phyloP scores from a whole-genome alignment of 192 early-diverging fungal species.

The Gryganskiella cystojenkinii region DNA sequence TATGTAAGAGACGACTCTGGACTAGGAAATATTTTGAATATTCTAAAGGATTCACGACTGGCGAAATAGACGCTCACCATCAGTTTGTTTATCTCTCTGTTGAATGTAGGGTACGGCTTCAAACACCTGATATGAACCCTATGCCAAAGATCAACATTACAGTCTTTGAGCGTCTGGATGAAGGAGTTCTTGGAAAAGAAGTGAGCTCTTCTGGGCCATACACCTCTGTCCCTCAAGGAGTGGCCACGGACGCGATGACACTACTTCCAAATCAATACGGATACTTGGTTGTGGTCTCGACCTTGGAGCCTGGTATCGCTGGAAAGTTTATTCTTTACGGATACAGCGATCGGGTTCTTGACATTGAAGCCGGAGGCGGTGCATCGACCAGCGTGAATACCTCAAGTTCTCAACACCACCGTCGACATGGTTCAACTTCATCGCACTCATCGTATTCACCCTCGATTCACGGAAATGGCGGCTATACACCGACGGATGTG shows the following conservation, averaged over 20 bases:
- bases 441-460: too few relatives aligned
- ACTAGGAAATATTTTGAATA: background rate
- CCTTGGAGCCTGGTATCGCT: slow-evolving; percentile 55
- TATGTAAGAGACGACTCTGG: slow-evolving; percentile 50
- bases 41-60: background rate
- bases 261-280: slow-evolving; percentile 61
- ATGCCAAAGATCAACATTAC: slow-evolving; percentile 77
- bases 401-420: background rate
- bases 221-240: slow-evolving; percentile 55
- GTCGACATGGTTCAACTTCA: background rate
- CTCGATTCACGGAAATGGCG: background rate
- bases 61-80: background rate
- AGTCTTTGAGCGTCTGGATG: slow-evolving; percentile 67
- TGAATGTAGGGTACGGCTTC: slow-evolving; percentile 67
- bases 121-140: slow-evolving; percentile 71
- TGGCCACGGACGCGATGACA: slow-evolving; percentile 58
- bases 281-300: slow-evolving; percentile 63
- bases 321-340: slow-evolving; percentile 59
- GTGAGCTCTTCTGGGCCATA: slow-evolving; percentile 68
- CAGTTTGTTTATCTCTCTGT: background rate
- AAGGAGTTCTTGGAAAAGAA: slow-evolving; percentile 61
- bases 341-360: slow-evolving; percentile 62
- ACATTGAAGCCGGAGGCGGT: slow-evolving; percentile 44
- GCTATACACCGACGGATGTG: background rate
- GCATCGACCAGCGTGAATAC: slow-evolving; percentile 12